phyloP scores from a whole-genome alignment of 192 early-diverging fungal species.

The Lunasporangiospora selenospora region DNA sequence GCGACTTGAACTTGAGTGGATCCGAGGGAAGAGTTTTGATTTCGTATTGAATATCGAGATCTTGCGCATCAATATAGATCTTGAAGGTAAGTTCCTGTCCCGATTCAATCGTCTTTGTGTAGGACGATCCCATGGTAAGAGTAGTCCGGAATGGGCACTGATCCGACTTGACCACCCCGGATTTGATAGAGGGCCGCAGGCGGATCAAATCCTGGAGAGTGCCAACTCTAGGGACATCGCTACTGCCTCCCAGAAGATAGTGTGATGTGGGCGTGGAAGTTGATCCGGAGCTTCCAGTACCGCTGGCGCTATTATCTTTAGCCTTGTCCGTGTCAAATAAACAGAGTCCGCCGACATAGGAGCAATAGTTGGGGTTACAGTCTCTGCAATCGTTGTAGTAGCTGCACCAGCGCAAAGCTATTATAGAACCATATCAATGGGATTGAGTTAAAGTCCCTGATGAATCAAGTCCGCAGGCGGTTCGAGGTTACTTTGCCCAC shows the following conservation, averaged over 20 bases:
- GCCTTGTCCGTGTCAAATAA: slow-evolving; percentile 49
- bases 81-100: slow-evolving; percentile 27
- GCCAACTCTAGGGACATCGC: slow-evolving; percentile 20
- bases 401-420: slow-evolving; percentile 46
- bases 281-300: neutral
- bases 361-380: slow-evolving; percentile 39
- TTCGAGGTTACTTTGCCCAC: neutral
- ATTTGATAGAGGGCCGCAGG: slow-evolving; percentile 11
- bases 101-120: neutral
- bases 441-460: too few relatives aligned
- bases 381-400: slow-evolving; percentile 44
- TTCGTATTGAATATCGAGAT: slow-evolving; percentile 27
- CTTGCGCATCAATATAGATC: slow-evolving; percentile 27
- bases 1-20: slow-evolving; percentile 15
- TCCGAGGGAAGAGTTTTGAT: slow-evolving; percentile 7
- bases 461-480: too few relatives aligned
- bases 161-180: neutral
- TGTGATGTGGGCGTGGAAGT: neutral
- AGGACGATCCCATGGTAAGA: neutral
- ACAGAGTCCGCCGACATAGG: slow-evolving; percentile 41
- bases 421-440: too few relatives aligned
- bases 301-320: slow-evolving; percentile 4
- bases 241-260: slow-evolving; percentile 11
- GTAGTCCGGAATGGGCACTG: slow-evolving; percentile 8
- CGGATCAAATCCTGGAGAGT: slow-evolving; percentile 25